phyloP scores from a whole-genome alignment of 306 rosid genomes.

The Trifolium dubium region DNA sequence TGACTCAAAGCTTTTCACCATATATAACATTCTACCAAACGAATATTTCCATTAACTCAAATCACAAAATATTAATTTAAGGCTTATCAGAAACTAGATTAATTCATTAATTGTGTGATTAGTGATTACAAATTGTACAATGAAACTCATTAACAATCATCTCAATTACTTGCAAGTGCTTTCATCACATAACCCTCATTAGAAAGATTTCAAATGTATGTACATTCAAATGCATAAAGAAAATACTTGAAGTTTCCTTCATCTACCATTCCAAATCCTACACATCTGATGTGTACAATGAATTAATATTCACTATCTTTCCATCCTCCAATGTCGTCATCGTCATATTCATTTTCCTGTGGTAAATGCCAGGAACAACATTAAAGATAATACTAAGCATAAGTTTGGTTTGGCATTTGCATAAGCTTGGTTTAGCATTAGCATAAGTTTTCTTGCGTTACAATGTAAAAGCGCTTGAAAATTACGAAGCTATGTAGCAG shows the following conservation, averaged over 20 bases:
- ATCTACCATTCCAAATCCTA: constrained; percentile 37
- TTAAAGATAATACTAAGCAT: constrained; percentile 33
- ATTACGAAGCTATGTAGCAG: neutral
- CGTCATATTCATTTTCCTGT: constrained; percentile 52
- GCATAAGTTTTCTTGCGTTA: neutral
- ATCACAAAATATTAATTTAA: neutral
- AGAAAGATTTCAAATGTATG: constrained; percentile 32
- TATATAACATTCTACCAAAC: neutral
- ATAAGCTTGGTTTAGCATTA: neutral
- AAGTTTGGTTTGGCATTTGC: neutral
- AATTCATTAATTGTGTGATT: too few species aligned
- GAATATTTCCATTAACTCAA: neutral
- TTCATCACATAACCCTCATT: constrained; percentile 10
- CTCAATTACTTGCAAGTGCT: constrained; percentile 10
- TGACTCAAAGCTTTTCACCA: neutral
- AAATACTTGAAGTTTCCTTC: neutral
- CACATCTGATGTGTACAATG: constrained; percentile 33
- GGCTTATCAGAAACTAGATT: neutral
- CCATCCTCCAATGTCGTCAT: constrained; percentile 70
- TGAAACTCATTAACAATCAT: constrained; percentile 30
- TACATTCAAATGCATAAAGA: constrained; percentile 19
- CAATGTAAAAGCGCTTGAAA: neutral
- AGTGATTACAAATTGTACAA: constrained; percentile 9
- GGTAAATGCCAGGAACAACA: constrained; percentile 40
- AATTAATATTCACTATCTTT: constrained; percentile 54